A percentile compares a stretch with the other conserved stretches of the same genome.
Conservation (phyloP, 2,329 filamentous ascomycete genomes). For the Trichoderma breve region DNA sequence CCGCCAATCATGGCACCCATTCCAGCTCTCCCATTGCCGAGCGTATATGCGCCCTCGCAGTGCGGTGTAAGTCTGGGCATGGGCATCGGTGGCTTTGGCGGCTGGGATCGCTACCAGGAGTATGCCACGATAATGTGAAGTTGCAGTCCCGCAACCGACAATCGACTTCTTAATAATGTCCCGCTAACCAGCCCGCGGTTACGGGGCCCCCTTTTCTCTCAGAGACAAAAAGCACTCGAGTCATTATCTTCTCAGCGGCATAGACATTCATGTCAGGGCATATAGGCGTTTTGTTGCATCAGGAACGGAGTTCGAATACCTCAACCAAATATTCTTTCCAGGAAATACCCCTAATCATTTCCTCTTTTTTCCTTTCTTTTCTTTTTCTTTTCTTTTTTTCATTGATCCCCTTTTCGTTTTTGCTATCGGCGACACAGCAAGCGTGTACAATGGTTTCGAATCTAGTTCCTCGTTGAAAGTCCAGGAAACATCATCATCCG, state of each 20-base stretch:
- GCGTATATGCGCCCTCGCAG: slow-evolving; percentile 73
- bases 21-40: slow-evolving; percentile 76
- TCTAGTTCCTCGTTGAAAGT: slow-evolving; percentile 32
- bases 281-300: slow-evolving; percentile 46
- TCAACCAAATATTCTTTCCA: slow-evolving; percentile 36
- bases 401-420: slow-evolving; percentile 34
- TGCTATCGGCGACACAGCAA: slow-evolving; percentile 47
- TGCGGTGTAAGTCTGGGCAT: slow-evolving; percentile 69
- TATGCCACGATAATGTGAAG: slow-evolving; percentile 86
- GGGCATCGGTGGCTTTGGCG: slow-evolving; percentile 61
- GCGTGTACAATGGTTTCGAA: slow-evolving; percentile 33
- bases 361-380: slow-evolving; percentile 24
- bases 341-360: slow-evolving; percentile 26
- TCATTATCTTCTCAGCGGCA: slow-evolving; percentile 37
- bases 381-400: slow-evolving; percentile 27
- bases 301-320: slow-evolving; percentile 41
- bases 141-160: slow-evolving; percentile 51
- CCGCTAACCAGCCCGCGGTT: slow-evolving; percentile 22
- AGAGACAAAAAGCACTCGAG: slow-evolving; percentile 25
- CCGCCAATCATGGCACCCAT: slow-evolving; percentile 73
- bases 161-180: slow-evolving; percentile 45
- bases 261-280: slow-evolving; percentile 37
- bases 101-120: slow-evolving; percentile 83
- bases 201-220: not conserved
- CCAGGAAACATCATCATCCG: slow-evolving; percentile 38